Conservation (phyloP, 805 yeast species). For the Saturnispora sanitii region DNA sequence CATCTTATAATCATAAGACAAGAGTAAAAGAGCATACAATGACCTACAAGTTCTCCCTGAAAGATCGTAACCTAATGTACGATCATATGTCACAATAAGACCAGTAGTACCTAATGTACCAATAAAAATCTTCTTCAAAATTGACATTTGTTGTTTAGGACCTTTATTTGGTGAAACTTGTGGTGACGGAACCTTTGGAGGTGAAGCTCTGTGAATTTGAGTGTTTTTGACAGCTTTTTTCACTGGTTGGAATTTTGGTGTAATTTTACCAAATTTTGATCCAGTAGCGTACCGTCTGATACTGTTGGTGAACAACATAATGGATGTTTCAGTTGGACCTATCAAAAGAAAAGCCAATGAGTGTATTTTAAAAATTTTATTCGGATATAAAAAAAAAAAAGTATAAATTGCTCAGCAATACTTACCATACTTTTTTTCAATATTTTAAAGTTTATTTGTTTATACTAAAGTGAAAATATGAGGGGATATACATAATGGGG, state of each 20-base stretch:
- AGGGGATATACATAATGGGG: no score
- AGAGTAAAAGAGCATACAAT: constrained; percentile 33
- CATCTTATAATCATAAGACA: constrained; percentile 54
- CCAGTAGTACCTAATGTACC: constrained; percentile 14
- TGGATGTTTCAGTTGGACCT: not conserved
- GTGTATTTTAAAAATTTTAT: not conserved
- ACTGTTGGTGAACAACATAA: not conserved
- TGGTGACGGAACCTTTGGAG: constrained; percentile 1
- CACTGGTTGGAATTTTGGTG: not conserved
- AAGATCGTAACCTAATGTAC: constrained; percentile 37
- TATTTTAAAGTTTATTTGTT: no score
- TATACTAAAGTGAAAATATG: no score
- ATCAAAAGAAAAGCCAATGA: not conserved
- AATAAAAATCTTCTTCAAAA: constrained; percentile 6
- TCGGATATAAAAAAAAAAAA: no score
- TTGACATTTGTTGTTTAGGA: not conserved
- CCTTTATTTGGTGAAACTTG: not conserved
- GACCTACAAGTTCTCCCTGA: constrained; percentile 44
- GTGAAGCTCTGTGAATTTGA: not conserved
- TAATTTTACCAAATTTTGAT: not conserved
- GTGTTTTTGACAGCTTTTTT: not conserved
- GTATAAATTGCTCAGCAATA: no score
- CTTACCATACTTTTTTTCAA: no score
- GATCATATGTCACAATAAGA: constrained; percentile 22
- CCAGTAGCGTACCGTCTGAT: not conserved